Evolutionary conservation across 805 yeast species (phyloP).

Genomic region (Sungouiozyma intestinalis): DNA sequence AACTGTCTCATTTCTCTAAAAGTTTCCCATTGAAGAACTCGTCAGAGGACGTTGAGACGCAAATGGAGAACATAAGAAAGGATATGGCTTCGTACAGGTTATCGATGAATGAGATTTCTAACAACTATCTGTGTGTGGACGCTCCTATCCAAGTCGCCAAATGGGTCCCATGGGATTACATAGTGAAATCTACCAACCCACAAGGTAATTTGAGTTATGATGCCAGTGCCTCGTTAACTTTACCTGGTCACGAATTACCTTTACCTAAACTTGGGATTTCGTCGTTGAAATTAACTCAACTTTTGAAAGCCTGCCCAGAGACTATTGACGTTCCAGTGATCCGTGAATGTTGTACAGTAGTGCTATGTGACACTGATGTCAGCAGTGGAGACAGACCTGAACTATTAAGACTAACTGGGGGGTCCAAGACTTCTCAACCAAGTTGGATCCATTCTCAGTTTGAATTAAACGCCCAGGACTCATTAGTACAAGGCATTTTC

Average conservation of each 20-base stretch:
- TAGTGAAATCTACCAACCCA: conserved; percentile 53
- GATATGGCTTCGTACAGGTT: conserved; percentile 56
- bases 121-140: conserved; percentile 66
- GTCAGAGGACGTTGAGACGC: conserved; percentile 25
- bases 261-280: conserved; percentile 65
- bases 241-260: conserved; percentile 69
- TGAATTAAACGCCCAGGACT: conserved; percentile 43
- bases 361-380: conserved; percentile 39
- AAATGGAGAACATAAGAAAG: conserved; percentile 35
- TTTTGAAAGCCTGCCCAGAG: conserved; percentile 38
- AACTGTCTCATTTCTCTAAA: conserved; percentile 56
- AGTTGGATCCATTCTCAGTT: conserved; percentile 80
- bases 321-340: conserved; percentile 51
- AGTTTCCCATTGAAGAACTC: conserved; percentile 46
- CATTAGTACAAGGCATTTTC: conserved; percentile 35
- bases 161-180: conserved; percentile 59
- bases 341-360: conserved; percentile 70
- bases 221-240: conserved; percentile 40
- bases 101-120: conserved; percentile 70
- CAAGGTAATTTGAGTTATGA: conserved; percentile 60
- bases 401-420: conserved; percentile 73
- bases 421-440: conserved; percentile 55
- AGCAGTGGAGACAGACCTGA: conserved; percentile 38
- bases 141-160: conserved; percentile 64
- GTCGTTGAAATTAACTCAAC: conserved; percentile 53